Evolutionary conservation across 2,329 filamentous ascomycete species (phyloP).

Genomic region (Pestalotiopsis sp.): DNA sequence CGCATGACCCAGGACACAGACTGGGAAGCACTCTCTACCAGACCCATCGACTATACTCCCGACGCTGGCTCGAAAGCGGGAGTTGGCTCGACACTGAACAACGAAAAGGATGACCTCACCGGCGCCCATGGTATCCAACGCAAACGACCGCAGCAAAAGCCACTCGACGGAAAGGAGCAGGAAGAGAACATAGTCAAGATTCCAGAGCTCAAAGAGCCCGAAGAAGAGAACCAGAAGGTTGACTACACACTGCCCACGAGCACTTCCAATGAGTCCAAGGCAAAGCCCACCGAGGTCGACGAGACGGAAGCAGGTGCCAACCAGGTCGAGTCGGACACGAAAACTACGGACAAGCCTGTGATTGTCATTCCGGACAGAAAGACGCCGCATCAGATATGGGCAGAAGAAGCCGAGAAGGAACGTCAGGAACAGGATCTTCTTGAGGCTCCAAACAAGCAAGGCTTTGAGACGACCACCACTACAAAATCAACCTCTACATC

Average conservation of each 20-base stretch:
- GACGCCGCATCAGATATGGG: constrained; percentile 26
- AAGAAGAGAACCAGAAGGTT: constrained; percentile 15
- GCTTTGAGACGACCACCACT: constrained; percentile 13
- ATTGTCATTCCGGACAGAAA: constrained; percentile 33
- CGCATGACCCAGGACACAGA: constrained; percentile 40
- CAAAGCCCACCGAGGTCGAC: constrained; percentile 16
- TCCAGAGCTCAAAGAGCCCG: constrained; percentile 23
- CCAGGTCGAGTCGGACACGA: constrained; percentile 26
- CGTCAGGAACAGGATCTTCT: constrained; percentile 18
- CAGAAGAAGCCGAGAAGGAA: constrained; percentile 20
- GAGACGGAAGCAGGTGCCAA: constrained; percentile 18
- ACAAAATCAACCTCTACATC: constrained; percentile 24
- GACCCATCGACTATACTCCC: constrained; percentile 15
- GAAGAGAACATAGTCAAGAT: constrained; percentile 21
- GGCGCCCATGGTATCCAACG: constrained; percentile 10
- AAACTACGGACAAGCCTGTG: constrained; percentile 24
- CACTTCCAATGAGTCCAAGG: constrained; percentile 10
- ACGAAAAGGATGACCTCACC: background rate
- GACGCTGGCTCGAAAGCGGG: constrained; percentile 5
- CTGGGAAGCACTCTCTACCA: constrained; percentile 40
- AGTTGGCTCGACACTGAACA: background rate
- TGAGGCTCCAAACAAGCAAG: constrained; percentile 21
- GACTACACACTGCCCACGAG: constrained; percentile 19
- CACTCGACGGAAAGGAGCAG: constrained; percentile 12
- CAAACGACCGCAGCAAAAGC: constrained; percentile 12